Evolutionary conservation across 805 yeast species (phyloP).

Genomic region (Kluyveromyces siamensis): DNA sequence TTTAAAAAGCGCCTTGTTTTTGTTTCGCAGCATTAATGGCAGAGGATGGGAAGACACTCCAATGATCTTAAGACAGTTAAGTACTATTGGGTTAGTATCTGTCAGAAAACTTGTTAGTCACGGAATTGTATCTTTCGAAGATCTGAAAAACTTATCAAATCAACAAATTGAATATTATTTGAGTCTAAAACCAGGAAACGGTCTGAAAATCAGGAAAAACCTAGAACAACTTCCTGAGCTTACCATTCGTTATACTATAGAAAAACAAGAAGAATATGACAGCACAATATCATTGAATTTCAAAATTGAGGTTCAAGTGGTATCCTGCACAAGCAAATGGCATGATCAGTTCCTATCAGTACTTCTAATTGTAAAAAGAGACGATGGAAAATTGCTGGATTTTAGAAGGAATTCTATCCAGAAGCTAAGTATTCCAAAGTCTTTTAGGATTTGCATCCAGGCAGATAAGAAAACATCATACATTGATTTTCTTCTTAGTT

Average conservation of each 20-base stretch:
- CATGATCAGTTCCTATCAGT: slow-evolving; percentile 27
- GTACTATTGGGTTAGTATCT: slow-evolving; percentile 36
- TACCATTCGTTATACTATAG: slow-evolving; percentile 13
- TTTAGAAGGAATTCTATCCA: slow-evolving; percentile 32
- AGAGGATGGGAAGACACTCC: slow-evolving; percentile 44
- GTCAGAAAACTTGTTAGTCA: slow-evolving; percentile 32
- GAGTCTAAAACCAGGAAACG: slow-evolving; percentile 34
- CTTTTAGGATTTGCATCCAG: slow-evolving; percentile 21
- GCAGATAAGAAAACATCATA: slow-evolving; percentile 13
- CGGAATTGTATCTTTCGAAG: slow-evolving; percentile 27
- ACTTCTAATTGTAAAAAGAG: slow-evolving; percentile 24
- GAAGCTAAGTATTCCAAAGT: slow-evolving; percentile 18
- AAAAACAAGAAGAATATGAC: slow-evolving; percentile 6
- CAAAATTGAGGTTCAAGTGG: slow-evolving; percentile 16
- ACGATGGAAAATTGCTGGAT: slow-evolving; percentile 33
- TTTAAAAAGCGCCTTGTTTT: slow-evolving; percentile 29
- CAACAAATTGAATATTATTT: slow-evolving; percentile 34
- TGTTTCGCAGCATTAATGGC: slow-evolving; percentile 35
- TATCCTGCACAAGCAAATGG: slow-evolving; percentile 22
- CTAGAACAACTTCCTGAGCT: slow-evolving; percentile 32
- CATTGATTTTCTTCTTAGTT: slow-evolving; percentile 25
- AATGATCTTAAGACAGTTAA: slow-evolving; percentile 38
- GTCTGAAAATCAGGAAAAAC: slow-evolving; percentile 30
- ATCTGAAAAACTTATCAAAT: slow-evolving; percentile 23
- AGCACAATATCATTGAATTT: slow-evolving; percentile 9